Conservation (phyloP, 2,329 filamentous ascomycete species). For the Monosporascus ibericus region DNA sequence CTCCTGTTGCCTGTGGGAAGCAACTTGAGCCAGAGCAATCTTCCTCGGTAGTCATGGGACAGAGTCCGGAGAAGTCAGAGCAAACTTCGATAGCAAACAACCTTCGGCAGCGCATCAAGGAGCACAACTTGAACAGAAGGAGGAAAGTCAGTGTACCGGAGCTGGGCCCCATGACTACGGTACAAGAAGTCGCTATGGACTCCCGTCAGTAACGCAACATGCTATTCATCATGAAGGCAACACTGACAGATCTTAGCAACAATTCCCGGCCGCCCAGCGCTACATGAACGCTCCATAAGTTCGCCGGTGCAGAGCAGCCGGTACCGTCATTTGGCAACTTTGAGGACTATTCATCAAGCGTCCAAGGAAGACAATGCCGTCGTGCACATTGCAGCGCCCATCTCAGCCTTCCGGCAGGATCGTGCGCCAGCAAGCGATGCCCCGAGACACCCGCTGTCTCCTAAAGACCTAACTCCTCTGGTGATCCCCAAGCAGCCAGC, state of each 20-base stretch:
- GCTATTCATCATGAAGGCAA: conserved; percentile 3
- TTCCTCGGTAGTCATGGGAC: conserved; percentile 33
- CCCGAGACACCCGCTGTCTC: conserved; percentile 38
- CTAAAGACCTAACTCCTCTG: conserved; percentile 49
- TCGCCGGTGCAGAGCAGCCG: conserved; percentile 49
- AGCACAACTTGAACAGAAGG: conserved; percentile 50
- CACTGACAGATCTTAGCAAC: conserved; percentile 45
- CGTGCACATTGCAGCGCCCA: conserved; percentile 16
- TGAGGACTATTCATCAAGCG: conserved; percentile 7
- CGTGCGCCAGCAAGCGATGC: background rate
- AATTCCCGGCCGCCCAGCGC: conserved; percentile 57
- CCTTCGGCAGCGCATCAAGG: conserved; percentile 49
- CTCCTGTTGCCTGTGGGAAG: conserved; percentile 34
- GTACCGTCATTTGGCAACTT: conserved; percentile 34
- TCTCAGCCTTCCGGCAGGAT: background rate
- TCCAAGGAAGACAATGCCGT: conserved; percentile 26
- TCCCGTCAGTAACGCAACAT: conserved; percentile 50
- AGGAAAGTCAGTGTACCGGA: conserved; percentile 61
- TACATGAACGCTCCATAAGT: conserved; percentile 60
- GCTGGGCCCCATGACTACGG: conserved; percentile 61
- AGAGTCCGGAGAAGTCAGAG: conserved; percentile 33
- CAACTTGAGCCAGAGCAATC: conserved; percentile 45
- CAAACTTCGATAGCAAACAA: conserved; percentile 31
- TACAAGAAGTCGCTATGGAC: conserved; percentile 62
- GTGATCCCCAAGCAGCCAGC: conserved; percentile 43